Conservation (phyloP, 306 rosid genomes). For the Nissolia schottii region DNA sequence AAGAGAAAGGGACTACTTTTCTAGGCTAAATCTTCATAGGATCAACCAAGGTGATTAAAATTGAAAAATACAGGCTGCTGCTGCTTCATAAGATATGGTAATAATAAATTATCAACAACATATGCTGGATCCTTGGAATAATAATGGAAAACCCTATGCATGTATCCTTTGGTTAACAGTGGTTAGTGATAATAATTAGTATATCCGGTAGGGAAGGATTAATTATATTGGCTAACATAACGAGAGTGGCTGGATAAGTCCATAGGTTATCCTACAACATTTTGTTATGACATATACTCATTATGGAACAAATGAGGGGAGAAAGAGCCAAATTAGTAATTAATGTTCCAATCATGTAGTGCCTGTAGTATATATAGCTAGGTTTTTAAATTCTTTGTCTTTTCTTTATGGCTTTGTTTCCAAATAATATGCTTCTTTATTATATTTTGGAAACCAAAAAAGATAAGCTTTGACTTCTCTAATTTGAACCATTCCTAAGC, state of each 20-base stretch:
- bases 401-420: not conserved
- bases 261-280: not conserved
- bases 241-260: not conserved
- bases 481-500: not conserved
- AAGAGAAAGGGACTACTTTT: constrained; percentile 21
- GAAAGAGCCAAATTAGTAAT: not conserved
- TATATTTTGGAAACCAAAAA: not conserved
- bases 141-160: not conserved
- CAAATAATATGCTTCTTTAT: not conserved
- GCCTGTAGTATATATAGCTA: too few species aligned
- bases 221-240: constrained; percentile 1
- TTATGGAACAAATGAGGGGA: not conserved
- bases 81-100: not conserved
- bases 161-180: not conserved
- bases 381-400: too few species aligned
- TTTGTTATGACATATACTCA: not conserved
- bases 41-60: constrained; percentile 29
- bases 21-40: constrained; percentile 38
- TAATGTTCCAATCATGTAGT: not conserved
- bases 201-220: not conserved
- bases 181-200: not conserved
- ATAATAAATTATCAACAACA: not conserved
- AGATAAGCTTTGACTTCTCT: not conserved
- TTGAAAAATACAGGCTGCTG: constrained; percentile 13
- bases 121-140: constrained; percentile 1